Conservation (phyloP, 192 early-diverging fungal species). For the Rhizophagus clarus region DNA sequence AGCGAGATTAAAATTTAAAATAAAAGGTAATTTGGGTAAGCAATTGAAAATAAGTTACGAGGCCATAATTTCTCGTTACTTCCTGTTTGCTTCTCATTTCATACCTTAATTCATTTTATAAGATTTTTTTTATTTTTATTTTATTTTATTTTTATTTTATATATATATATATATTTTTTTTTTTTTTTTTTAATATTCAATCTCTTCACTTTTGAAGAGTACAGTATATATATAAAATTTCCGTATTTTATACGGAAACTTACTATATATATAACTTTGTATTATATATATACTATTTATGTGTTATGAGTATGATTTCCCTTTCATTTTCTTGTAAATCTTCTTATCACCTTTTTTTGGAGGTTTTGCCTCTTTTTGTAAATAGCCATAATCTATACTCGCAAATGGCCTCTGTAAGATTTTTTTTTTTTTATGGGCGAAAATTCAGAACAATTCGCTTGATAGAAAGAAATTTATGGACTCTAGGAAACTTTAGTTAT, state of each 20-base stretch:
- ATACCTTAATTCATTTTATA: background rate
- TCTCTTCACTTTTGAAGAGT: background rate
- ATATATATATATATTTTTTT: background rate
- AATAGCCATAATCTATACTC: slow-evolving; percentile 14
- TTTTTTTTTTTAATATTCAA: background rate
- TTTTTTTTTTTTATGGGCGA: slow-evolving; percentile 9
- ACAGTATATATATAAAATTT: background rate
- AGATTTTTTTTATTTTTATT: background rate
- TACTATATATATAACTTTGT: slow-evolving; percentile 3
- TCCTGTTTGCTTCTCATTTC: background rate
- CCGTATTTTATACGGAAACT: background rate
- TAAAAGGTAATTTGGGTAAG: slow-evolving; percentile 3
- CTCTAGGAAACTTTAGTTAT: background rate
- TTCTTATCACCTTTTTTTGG: background rate
- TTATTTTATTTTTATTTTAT: no score
- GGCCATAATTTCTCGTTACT: background rate
- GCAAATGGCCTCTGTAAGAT: slow-evolving; percentile 21
- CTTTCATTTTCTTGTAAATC: slow-evolving; percentile 19
- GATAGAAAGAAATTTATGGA: slow-evolving; percentile 6
- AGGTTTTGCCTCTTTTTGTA: slow-evolving; percentile 4
- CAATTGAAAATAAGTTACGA: background rate
- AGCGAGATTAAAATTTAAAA: slow-evolving; percentile 10
- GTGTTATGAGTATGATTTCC: slow-evolving; percentile 3
- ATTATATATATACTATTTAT: slow-evolving; percentile 7
- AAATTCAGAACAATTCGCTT: background rate